Conservation (phyloP, 2,329 filamentous ascomycete species). For the Monilinia polystroma region DNA sequence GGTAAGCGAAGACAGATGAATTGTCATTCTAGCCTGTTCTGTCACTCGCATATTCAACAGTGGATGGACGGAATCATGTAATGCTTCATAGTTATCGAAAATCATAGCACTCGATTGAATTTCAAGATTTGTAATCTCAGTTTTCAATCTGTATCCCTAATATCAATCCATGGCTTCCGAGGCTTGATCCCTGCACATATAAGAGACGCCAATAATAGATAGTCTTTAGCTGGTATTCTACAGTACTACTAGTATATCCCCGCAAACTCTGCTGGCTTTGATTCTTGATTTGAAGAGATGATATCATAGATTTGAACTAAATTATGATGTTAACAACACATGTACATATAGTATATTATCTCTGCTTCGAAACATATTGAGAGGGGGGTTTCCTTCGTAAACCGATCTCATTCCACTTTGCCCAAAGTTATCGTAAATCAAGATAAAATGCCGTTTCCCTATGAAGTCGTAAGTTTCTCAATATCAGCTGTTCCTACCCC, state of each 20-base stretch:
- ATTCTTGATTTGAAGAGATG: not conserved
- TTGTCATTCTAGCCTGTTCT: not conserved
- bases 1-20: not conserved
- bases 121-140: no score
- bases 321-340: not conserved
- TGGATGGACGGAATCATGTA: not conserved
- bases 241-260: not conserved
- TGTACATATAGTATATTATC: not conserved
- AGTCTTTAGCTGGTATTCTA: not conserved
- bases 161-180: no score
- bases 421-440: not conserved
- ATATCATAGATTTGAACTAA: not conserved
- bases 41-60: not conserved
- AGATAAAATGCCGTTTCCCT: slow-evolving; percentile 2
- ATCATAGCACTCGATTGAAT: no score
- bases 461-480: not conserved
- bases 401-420: not conserved
- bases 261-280: not conserved
- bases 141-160: no score
- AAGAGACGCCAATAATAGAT: not conserved
- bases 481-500: no score
- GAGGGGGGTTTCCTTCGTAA: not conserved
- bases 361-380: no score
- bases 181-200: not conserved
- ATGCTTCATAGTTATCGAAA: no score